Evolutionary conservation across 257 asterid species (phyloP), one percentile per base, ranked within the genome.

Genomic region (Ilex aquifolium): DNA sequence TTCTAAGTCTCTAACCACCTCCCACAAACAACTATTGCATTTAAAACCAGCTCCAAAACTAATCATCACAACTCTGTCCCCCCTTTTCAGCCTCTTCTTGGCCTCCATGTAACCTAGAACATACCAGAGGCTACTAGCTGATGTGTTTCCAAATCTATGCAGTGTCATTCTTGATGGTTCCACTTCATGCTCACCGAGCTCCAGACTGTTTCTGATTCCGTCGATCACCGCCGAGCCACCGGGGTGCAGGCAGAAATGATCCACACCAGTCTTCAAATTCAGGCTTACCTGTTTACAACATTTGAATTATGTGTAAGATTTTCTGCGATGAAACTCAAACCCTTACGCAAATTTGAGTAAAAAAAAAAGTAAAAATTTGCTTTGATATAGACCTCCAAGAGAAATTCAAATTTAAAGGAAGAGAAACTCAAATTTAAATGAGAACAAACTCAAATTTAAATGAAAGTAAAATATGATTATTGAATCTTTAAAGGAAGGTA

Each of bases 71-170:
- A 77, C 62, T 39, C 59, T 74, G 21, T 77, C 70, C 2, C 83
- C 79, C 57, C 46, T 77, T 62, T 61, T 67, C 52, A 77, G 65
- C 65, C 76, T 69, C 62, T 59, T 72, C 68, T 72, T 72, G 12
- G 82, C 82, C 69, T 77, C 82, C 82, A 72, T 77, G 53, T 77
- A 77, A 31, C 77, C 79, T 56, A 77, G 13, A 13, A 77, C 79
- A 46, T 74, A 77, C 83, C 83, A 77, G 7, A 77, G 42, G 61
- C 79, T 74, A 61, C 79, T 74, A 9, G 83, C 67, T 0, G 77
- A 74, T 10, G 83, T 77, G 64, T 77, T 77, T 27, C 79, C 79
- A 12, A 74, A 74, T 15, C 79, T 64, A 65, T 77, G 82, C 14
- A 77, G 73, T 3, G 78, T 77, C 78, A 72, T 72, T 59, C 55